Evolutionary conservation across 2,329 filamentous ascomycete genomes (phyloP).

Genomic region (Botrytis galanthina): DNA sequence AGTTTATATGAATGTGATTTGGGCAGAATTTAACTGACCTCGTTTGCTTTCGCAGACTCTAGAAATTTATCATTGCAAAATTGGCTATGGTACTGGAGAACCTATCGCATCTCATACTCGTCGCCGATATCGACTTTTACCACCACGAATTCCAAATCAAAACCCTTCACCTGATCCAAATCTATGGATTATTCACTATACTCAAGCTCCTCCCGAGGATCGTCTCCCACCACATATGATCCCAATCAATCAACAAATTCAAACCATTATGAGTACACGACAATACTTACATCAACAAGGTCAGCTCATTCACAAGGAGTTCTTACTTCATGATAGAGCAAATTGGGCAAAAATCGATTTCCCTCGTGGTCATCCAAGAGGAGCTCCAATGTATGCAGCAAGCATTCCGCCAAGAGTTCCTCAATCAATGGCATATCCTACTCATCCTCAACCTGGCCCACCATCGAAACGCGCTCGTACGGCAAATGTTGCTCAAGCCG

Average conservation of each 20-base stretch:
- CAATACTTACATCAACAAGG: conserved; percentile 70
- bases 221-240: conserved; percentile 68
- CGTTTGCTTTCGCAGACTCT: conserved; percentile 57
- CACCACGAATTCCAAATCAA: conserved; percentile 66
- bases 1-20: conserved; percentile 32
- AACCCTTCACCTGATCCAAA: conserved; percentile 74
- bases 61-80: conserved; percentile 82
- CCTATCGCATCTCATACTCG: conserved; percentile 73
- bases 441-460: conserved; percentile 47
- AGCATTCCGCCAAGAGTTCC: conserved; percentile 37
- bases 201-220: conserved; percentile 70
- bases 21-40: conserved; percentile 21
- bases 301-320: conserved; percentile 84
- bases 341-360: conserved; percentile 87
- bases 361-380: conserved; percentile 51
- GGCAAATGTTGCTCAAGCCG: conserved; percentile 13
- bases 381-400: conserved; percentile 32
- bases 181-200: conserved; percentile 90
- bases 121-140: conserved; percentile 79
- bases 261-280: conserved; percentile 59
- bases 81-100: conserved; percentile 77
- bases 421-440: conserved; percentile 62
- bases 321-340: conserved; percentile 84
- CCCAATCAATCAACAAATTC: conserved; percentile 60
- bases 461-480: conserved; percentile 52